Evolutionary conservation across 192 early-diverging fungal genomes (phyloP), one percentile per base, ranked within the genome.

Genomic region (Phlyctochytrium arcticum): DNA sequence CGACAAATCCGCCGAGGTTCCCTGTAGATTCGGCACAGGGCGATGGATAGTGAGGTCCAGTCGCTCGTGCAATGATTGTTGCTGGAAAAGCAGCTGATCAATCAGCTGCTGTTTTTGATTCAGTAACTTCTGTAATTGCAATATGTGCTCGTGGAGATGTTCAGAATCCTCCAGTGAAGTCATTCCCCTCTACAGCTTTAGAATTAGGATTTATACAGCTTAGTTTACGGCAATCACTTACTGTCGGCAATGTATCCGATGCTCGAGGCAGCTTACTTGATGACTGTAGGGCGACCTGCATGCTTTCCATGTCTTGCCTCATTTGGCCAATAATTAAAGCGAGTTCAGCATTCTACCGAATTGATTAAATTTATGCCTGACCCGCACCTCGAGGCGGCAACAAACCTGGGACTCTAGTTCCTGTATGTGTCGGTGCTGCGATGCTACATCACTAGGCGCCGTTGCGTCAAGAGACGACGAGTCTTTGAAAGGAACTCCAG

Each of bases 231-330:
- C n/a, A n/a, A n/a, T n/a, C n/a, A n/a, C n/a, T n/a, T n/a, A n/a
- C n/a, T n/a, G n/a, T n/a, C n/a, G n/a, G n/a, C n/a, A n/a, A n/a
- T n/a, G n/a, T n/a, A n/a, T n/a, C n/a, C n/a, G n/a, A n/a, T n/a
- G n/a, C n/a, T n/a, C n/a, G n/a, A n/a, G n/a, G n/a, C n/a, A n/a
- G n/a, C n/a, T n/a, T n/a, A n/a, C n/a, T n/a, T n/a, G n/a, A n/a
- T n/a, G n/a, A n/a, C n/a, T n/a, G n/a, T n/a, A 69, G 51, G 15
- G 67, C 57, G 29, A 67, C 60, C n/a, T 65, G 48, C 65, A 72
- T 62, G 27, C 37, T 21, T 59, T 77, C 68, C 68, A 77, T 73
- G 39, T 77, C 75, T 5, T 36, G 24, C 24, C 75, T 65, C 75
- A 77, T 77, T 64, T 77, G 68, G 21, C 60, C 48, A 31, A 77